These are phyloP conservation scores for Pulveroboletus sp. DNA, from an alignment of 768 basidiomycete genomes.

Conservation along the genomic window DNA sequence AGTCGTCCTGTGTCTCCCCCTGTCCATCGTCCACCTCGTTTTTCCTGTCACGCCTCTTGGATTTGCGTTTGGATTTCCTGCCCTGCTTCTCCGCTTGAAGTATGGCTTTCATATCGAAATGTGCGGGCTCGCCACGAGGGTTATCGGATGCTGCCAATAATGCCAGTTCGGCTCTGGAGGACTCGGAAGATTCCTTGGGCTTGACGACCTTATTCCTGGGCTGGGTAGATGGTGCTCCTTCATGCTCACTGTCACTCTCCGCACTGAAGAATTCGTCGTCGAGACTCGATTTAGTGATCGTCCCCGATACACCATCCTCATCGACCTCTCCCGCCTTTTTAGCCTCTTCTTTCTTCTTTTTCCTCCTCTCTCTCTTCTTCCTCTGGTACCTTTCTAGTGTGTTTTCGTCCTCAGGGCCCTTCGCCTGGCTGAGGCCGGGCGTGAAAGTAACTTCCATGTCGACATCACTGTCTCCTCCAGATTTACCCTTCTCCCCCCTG, in stretches of 20 bases:
- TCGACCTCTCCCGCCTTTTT: slow-evolving; percentile 35
- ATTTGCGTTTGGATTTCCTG: slow-evolving; percentile 37
- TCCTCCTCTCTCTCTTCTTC: slow-evolving; percentile 86
- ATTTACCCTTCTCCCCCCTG: background rate
- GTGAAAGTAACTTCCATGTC: slow-evolving; percentile 97
- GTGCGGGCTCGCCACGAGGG: slow-evolving; percentile 52
- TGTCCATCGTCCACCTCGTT: slow-evolving; percentile 43
- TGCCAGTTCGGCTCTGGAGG: slow-evolving; percentile 53
- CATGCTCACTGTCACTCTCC: slow-evolving; percentile 25
- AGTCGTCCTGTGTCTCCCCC: slow-evolving; percentile 71
- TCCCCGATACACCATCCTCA: slow-evolving; percentile 18
- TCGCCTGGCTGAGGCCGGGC: slow-evolving; percentile 65
- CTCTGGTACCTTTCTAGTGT: slow-evolving; percentile 85
- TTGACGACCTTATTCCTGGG: slow-evolving; percentile 22
- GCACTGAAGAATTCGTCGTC: slow-evolving; percentile 76
- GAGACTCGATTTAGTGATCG: slow-evolving; percentile 1
- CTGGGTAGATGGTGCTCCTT: slow-evolving; percentile 24
- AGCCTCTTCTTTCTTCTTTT: slow-evolving; percentile 67
- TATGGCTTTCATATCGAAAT: slow-evolving; percentile 89
- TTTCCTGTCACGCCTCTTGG: slow-evolving; percentile 8
- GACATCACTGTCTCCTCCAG: slow-evolving; percentile 39
- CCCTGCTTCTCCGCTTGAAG: slow-evolving; percentile 75
- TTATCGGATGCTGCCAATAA: slow-evolving; percentile 57
- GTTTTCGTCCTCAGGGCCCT: slow-evolving; percentile 65
- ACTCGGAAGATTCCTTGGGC: slow-evolving; percentile 16